Conservation (phyloP, 495 filamentous ascomycete genomes). For the Podospora comata region DNA sequence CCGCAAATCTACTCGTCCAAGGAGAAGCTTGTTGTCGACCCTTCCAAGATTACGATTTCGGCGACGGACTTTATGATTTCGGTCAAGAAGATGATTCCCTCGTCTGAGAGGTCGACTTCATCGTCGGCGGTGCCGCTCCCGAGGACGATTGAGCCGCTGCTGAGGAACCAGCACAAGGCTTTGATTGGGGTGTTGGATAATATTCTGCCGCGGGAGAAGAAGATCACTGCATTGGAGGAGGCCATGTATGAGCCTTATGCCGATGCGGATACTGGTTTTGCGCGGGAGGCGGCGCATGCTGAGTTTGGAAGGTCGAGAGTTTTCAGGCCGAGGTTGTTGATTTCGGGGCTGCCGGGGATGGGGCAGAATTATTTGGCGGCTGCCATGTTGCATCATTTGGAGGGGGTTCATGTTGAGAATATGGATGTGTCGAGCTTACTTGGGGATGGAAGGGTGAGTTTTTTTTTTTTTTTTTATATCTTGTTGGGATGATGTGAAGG, state of each 20-base stretch:
- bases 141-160: slow-evolving; percentile 72
- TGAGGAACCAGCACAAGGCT: slow-evolving; percentile 65
- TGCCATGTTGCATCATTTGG: slow-evolving; percentile 85
- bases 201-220: slow-evolving; percentile 78
- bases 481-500: neutral
- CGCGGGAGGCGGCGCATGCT: slow-evolving; percentile 77
- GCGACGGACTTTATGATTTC: slow-evolving; percentile 97
- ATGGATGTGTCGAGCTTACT: slow-evolving; percentile 86
- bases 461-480: slow-evolving; percentile 4
- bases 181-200: slow-evolving; percentile 66
- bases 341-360: slow-evolving; percentile 79
- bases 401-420: slow-evolving; percentile 90
- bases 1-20: slow-evolving; percentile 93
- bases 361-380: slow-evolving; percentile 86
- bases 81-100: slow-evolving; percentile 91
- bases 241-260: slow-evolving; percentile 87
- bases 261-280: slow-evolving; percentile 72
- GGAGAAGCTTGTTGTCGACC: slow-evolving; percentile 86
- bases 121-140: slow-evolving; percentile 78
- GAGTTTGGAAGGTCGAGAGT: slow-evolving; percentile 87
- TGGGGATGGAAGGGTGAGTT: slow-evolving; percentile 51
- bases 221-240: slow-evolving; percentile 85
- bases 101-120: slow-evolving; percentile 81
- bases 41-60: slow-evolving; percentile 73
- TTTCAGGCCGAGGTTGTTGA: slow-evolving; percentile 81